Evolutionary conservation across 768 basidiomycete species (phyloP).

Genomic region (Leccinum olivaceopallidum): DNA sequence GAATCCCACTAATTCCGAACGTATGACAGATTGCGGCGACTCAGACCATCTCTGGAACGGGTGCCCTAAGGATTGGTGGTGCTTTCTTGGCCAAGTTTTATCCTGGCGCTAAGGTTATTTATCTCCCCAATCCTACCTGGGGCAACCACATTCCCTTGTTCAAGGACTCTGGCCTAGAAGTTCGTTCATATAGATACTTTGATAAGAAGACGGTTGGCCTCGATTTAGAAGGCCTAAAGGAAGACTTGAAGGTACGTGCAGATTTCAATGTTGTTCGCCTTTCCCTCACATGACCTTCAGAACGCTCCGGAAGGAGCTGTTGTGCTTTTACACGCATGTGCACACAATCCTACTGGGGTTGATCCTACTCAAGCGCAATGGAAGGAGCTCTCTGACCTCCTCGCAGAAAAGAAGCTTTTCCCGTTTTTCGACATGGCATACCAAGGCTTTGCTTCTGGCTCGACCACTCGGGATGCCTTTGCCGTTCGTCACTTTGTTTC

Average conservation of each 20-base stretch:
- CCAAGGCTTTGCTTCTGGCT: constrained; percentile 97
- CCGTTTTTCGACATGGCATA: constrained; percentile 99
- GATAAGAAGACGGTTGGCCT: constrained; percentile 90
- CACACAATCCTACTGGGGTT: constrained; percentile 98
- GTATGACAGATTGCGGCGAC: constrained; percentile 72
- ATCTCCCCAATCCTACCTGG: constrained; percentile 94
- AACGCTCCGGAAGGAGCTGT: constrained; percentile 77
- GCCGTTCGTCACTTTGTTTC: constrained; percentile 93
- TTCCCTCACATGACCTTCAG: constrained; percentile 31
- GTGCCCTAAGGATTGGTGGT: constrained; percentile 93
- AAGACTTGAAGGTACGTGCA: constrained; percentile 72
- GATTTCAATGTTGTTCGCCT: constrained; percentile 2
- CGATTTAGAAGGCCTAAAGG: constrained; percentile 88
- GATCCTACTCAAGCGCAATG: constrained; percentile 95
- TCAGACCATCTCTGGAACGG: constrained; percentile 97
- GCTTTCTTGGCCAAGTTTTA: constrained; percentile 90
- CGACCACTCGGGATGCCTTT: constrained; percentile 87
- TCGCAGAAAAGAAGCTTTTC: constrained; percentile 89
- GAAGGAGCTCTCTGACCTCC: constrained; percentile 83
- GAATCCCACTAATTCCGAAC: constrained; percentile 2
- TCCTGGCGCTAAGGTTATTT: constrained; percentile 82
- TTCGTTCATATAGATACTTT: constrained; percentile 91
- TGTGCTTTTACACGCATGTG: constrained; percentile 94
- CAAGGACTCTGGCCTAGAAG: constrained; percentile 92
- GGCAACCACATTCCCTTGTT: constrained; percentile 95